Percentiles rank a stretch among this genome's conserved stretches.
Evolutionary conservation across 169 alveolate species (phyloP).

Genomic region (Plasmodium gonderi): DNA sequence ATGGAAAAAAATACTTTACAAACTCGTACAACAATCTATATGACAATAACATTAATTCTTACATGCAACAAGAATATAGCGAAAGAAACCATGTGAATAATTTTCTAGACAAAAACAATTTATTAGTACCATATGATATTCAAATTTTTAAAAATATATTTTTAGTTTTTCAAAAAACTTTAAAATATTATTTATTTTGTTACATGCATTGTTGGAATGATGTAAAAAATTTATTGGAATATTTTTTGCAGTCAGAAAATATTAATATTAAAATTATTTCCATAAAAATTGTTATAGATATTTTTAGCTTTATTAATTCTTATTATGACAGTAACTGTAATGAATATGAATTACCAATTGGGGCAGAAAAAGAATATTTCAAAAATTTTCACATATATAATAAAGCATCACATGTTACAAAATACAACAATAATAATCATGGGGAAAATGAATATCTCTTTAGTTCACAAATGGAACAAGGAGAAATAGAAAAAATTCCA

Average conservation of each 20-base stretch:
- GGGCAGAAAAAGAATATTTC: conserved; percentile 11
- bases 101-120: not conserved
- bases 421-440: no score
- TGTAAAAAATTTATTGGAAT: conserved; percentile 36
- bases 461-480: no score
- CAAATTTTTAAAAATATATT: conserved; percentile 71
- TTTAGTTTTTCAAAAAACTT: conserved; percentile 53
- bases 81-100: not conserved
- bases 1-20: not conserved
- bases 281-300: conserved; percentile 60
- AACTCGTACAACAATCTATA: conserved; percentile 9
- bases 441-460: no score
- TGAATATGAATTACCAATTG: not conserved
- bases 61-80: conserved; percentile 10
- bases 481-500: no score
- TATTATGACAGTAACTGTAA: conserved; percentile 26
- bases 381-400: not conserved
- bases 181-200: conserved; percentile 63
- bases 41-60: conserved; percentile 26
- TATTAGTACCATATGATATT: conserved; percentile 44
- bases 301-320: conserved; percentile 48
- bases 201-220: conserved; percentile 75
- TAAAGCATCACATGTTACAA: not conserved
- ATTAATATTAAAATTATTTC: conserved; percentile 59
- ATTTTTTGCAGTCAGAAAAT: conserved; percentile 69